Evolutionary conservation across 345 rosid species (phyloP).

Genomic region (Clausena lansium): DNA sequence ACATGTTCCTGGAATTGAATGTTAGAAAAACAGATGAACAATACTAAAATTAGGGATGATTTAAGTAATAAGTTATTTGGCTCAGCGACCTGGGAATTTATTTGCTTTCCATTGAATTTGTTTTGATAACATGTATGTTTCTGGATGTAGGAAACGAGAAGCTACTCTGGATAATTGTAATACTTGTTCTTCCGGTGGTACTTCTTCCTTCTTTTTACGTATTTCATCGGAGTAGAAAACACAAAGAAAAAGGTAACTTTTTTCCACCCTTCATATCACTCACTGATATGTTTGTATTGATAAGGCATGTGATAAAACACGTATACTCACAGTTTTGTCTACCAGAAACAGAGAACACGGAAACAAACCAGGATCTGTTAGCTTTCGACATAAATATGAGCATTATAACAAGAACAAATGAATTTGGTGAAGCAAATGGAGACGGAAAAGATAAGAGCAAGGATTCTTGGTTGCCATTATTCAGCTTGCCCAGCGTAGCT

Average conservation of each 20-base stretch:
- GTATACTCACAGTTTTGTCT: background rate
- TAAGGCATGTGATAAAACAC: background rate
- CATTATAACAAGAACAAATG: background rate
- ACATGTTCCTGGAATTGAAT: background rate
- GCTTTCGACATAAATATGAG: slow-evolving; percentile 16
- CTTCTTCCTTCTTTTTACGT: background rate
- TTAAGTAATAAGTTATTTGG: too few species aligned
- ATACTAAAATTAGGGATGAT: background rate
- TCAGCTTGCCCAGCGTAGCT: slow-evolving; percentile 24
- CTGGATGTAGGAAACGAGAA: background rate
- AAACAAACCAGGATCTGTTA: slow-evolving; percentile 14
- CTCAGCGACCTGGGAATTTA: background rate
- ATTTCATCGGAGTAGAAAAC: background rate
- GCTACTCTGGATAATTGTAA: slow-evolving; percentile 1
- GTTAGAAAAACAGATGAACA: background rate
- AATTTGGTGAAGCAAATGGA: background rate
- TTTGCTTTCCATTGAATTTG: background rate
- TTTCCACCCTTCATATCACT: background rate
- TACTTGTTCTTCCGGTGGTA: background rate
- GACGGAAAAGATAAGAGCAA: background rate
- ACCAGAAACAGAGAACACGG: background rate
- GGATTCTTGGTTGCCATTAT: slow-evolving; percentile 17
- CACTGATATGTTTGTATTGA: background rate
- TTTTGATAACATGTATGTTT: background rate
- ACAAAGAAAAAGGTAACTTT: slow-evolving; percentile 4